Evolutionary conservation across 768 basidiomycete genomes (phyloP).

Genomic region (Boletellus ananas): DNA sequence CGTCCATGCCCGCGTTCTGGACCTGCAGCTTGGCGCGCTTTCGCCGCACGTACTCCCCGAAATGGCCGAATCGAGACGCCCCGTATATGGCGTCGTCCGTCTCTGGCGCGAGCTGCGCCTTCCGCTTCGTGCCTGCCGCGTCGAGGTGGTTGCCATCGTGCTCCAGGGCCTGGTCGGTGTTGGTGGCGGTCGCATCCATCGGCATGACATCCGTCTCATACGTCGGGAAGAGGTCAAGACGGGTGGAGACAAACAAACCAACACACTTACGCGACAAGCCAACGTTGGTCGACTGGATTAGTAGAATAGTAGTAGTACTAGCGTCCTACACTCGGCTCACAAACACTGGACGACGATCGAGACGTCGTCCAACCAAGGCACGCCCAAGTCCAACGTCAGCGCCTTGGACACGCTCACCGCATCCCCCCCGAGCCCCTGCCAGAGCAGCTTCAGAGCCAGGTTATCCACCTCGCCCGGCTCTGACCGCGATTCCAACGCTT

Average conservation of each 20-base stretch:
- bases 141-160: slow-evolving; percentile 24
- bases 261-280: background rate
- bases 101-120: slow-evolving; percentile 14
- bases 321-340: no score
- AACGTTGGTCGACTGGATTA: background rate
- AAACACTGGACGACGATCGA: slow-evolving; percentile 61
- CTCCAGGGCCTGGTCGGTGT: slow-evolving; percentile 30
- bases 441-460: slow-evolving; percentile 55
- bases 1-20: slow-evolving; percentile 49
- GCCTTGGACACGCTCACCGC: slow-evolving; percentile 49
- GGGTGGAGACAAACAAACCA: background rate
- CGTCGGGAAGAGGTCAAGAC: background rate
- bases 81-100: slow-evolving; percentile 60
- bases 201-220: slow-evolving; percentile 7
- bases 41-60: slow-evolving; percentile 84
- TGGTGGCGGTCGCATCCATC: slow-evolving; percentile 15
- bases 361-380: slow-evolving; percentile 67
- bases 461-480: slow-evolving; percentile 31
- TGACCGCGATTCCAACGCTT: slow-evolving; percentile 35
- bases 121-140: slow-evolving; percentile 16
- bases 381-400: slow-evolving; percentile 61
- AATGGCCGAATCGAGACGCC: slow-evolving; percentile 74
- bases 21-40: slow-evolving; percentile 90
- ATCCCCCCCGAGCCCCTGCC: slow-evolving; percentile 57
- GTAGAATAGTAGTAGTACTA: background rate